phyloP scores from a whole-genome alignment of 345 rosid genomes.

The Clarkia xantiana region DNA sequence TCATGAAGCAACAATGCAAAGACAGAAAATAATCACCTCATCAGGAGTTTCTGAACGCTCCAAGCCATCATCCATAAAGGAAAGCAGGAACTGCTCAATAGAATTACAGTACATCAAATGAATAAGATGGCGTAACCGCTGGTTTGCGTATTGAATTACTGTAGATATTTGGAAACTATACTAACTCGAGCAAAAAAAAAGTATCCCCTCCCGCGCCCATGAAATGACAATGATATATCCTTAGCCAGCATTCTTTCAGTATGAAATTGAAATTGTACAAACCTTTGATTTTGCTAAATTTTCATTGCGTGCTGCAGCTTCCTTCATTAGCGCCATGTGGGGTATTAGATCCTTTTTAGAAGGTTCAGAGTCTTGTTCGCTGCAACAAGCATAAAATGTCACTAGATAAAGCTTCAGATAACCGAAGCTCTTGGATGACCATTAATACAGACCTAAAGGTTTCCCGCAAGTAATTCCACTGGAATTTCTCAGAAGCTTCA shows the following conservation, averaged over 20 bases:
- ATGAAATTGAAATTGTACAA: constrained; percentile 5
- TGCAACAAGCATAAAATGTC: constrained; percentile 8
- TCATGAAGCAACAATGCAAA: no score
- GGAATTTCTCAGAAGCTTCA: constrained; percentile 13
- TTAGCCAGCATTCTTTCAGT: not conserved
- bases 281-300: constrained; percentile 42
- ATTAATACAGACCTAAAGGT: constrained; percentile 18
- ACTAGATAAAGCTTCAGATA: not conserved
- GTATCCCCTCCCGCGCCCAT: no score
- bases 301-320: constrained; percentile 35
- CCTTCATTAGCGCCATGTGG: constrained; percentile 28
- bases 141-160: not conserved
- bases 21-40: constrained; percentile 7
- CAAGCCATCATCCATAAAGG: constrained; percentile 6
- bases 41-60: not conserved
- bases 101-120: not conserved
- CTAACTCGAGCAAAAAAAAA: no score
- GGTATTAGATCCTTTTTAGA: constrained; percentile 32
- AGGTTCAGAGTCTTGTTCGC: constrained; percentile 28
- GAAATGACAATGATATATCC: no score
- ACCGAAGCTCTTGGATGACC: not conserved
- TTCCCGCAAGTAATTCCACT: constrained; percentile 22
- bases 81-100: constrained; percentile 15
- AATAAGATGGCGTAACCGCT: not conserved
- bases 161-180: no score